These are phyloP conservation scores for Salmacisia buchloeana DNA, from an alignment of 1,284 basidiomycete genomes.

Conservation along the genomic window DNA sequence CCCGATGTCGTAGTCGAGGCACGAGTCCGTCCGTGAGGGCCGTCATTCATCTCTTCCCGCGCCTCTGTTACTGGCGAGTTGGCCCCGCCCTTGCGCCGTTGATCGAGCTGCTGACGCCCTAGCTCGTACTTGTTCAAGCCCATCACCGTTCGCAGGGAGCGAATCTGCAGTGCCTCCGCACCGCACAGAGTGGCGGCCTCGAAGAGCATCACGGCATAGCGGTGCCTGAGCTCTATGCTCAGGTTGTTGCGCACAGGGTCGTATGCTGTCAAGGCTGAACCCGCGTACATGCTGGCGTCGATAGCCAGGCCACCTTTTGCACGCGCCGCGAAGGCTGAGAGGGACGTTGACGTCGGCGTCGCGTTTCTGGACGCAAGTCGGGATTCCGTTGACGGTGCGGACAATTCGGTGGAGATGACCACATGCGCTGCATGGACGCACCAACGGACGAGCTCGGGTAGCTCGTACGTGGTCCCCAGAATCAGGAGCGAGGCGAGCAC, in stretches of 20 bases:
- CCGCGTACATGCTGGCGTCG: constrained; percentile 62
- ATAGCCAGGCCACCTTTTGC: constrained; percentile 65
- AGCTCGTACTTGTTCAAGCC: constrained; percentile 7
- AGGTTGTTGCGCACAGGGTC: not conserved
- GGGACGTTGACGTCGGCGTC: constrained; percentile 16
- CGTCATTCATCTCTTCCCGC: too few relatives aligned
- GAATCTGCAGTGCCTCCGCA: constrained; percentile 78
- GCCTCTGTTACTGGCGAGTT: too few relatives aligned
- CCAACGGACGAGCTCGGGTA: constrained; percentile 68
- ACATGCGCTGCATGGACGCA: constrained; percentile 85
- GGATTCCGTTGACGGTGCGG: constrained; percentile 1
- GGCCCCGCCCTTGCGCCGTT: not conserved
- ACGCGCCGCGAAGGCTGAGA: not conserved
- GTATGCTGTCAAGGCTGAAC: constrained; percentile 51
- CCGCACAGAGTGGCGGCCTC: constrained; percentile 87
- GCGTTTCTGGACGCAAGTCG: constrained; percentile 47
- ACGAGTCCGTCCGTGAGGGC: too few relatives aligned
- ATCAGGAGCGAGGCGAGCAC: constrained; percentile 81
- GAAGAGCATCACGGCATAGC: constrained; percentile 80
- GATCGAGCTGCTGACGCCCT: not conserved
- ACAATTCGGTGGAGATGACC: constrained; percentile 16
- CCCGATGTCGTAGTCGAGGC: too few relatives aligned
- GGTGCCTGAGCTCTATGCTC: constrained; percentile 62
- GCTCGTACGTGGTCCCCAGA: constrained; percentile 73
- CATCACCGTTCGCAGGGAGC: constrained; percentile 53